Percentiles rank a stretch among this genome's conserved stretches.
Evolutionary conservation across 2,329 filamentous ascomycete genomes (phyloP).

Genomic region (Teratosphaeria gauchensis): DNA sequence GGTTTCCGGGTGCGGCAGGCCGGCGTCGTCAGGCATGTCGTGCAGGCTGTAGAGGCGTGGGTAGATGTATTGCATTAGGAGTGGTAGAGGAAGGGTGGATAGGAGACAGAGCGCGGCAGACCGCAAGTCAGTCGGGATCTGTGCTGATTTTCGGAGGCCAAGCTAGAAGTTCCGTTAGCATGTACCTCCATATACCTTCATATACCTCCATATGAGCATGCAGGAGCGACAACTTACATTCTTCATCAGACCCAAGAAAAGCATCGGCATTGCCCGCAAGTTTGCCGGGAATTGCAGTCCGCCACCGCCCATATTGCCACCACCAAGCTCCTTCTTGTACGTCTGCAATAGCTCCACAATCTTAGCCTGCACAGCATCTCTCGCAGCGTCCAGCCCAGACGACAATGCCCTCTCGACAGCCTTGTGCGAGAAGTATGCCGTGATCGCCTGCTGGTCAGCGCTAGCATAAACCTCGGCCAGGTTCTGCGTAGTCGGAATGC

Average conservation of each 20-base stretch:
- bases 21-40: constrained; percentile 92
- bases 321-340: constrained; percentile 92
- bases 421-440: constrained; percentile 94
- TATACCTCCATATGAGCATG: neutral
- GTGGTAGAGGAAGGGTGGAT: constrained; percentile 83
- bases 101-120: constrained; percentile 86
- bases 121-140: constrained; percentile 87
- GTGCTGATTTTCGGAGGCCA: constrained; percentile 80
- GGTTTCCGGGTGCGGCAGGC: constrained; percentile 72
- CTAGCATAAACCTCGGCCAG: constrained; percentile 88
- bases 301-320: constrained; percentile 85
- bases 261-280: constrained; percentile 72
- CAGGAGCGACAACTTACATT: constrained; percentile 51
- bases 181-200: neutral
- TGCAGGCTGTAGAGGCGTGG: constrained; percentile 64
- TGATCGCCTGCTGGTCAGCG: constrained; percentile 86
- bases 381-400: constrained; percentile 77
- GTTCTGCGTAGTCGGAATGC: constrained; percentile 83
- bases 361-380: constrained; percentile 86
- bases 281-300: constrained; percentile 93
- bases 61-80: constrained; percentile 83
- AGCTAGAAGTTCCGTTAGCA: constrained; percentile 32
- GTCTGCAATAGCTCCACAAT: constrained; percentile 85
- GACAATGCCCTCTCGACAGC: constrained; percentile 84
- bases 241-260: constrained; percentile 93